Evolutionary conservation across 768 basidiomycete genomes (phyloP).

Genomic region (Pleurotus platypus): DNA sequence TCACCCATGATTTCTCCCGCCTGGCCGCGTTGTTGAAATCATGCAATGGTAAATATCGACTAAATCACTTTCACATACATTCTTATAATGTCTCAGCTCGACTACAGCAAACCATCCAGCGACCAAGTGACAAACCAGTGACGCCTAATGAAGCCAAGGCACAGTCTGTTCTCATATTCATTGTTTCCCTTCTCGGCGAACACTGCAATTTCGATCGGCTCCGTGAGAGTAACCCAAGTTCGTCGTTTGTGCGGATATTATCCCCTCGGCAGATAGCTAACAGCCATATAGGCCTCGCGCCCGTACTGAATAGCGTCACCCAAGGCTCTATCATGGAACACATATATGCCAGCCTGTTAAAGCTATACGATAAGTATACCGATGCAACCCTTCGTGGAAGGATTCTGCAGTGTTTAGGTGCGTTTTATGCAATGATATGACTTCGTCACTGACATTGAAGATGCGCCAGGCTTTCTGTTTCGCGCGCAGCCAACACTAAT

Average conservation of each 20-base stretch:
- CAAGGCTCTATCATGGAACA: constrained; percentile 79
- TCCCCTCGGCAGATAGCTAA: neutral
- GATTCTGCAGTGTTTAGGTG: constrained; percentile 84
- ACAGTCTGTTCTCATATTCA: constrained; percentile 73
- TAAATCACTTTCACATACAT: neutral
- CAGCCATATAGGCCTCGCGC: constrained; percentile 41
- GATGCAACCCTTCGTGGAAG: constrained; percentile 62
- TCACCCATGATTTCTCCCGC: constrained; percentile 83
- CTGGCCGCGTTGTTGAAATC: constrained; percentile 81
- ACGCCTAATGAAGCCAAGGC: constrained; percentile 47
- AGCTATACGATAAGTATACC: constrained; percentile 65
- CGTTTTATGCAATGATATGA: constrained; percentile 12
- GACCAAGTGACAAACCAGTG: constrained; percentile 36
- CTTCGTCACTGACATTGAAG: too few relatives aligned
- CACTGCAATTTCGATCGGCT: constrained; percentile 85
- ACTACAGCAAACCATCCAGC: constrained; percentile 53
- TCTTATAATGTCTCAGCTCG: constrained; percentile 39
- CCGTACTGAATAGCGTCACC: constrained; percentile 59
- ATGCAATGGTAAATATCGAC: constrained; percentile 61
- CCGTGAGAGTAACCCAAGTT: constrained; percentile 58
- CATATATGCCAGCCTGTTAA: constrained; percentile 70
- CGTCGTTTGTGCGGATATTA: constrained; percentile 16
- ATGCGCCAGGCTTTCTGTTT: constrained; percentile 75
- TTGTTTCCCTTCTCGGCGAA: constrained; percentile 82
- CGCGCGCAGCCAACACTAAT: constrained; percentile 90